These are phyloP conservation scores for Chaetomiaceae sp. DNA, from an alignment of 2,329 filamentous ascomycete species.

Conservation along the genomic window DNA sequence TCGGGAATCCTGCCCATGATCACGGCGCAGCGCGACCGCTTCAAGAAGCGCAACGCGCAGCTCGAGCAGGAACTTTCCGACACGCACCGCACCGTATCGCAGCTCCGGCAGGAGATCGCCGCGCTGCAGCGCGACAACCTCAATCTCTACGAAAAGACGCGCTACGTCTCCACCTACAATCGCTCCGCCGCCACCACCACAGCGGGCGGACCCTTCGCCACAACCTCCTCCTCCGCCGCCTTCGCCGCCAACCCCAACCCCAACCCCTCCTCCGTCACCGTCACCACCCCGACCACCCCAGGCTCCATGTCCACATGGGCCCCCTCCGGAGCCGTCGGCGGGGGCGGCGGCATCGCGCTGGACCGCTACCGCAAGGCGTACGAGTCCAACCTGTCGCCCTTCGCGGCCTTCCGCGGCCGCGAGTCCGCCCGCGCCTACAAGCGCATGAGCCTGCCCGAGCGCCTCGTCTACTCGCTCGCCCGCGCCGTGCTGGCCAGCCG, in stretches of 20 bases:
- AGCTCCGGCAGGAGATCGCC: constrained; percentile 82
- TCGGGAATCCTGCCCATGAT: constrained; percentile 96
- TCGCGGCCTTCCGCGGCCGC: constrained; percentile 89
- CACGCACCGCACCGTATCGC: constrained; percentile 72
- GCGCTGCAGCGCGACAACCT: constrained; percentile 94
- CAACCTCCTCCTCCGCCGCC: constrained; percentile 57
- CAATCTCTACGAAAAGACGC: constrained; percentile 92
- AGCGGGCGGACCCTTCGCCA: constrained; percentile 40
- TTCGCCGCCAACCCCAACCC: constrained; percentile 65
- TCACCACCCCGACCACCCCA: constrained; percentile 48
- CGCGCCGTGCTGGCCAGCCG: constrained; percentile 85
- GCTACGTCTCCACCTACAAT: constrained; percentile 92
- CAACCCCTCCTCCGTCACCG: constrained; percentile 65
- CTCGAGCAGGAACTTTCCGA: constrained; percentile 87
- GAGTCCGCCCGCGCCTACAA: constrained; percentile 88
- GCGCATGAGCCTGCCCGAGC: constrained; percentile 85
- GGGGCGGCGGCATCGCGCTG: constrained; percentile 62
- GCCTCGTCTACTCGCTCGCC: constrained; percentile 84
- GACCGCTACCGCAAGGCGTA: constrained; percentile 89
- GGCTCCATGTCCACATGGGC: too few relatives aligned
- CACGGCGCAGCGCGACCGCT: constrained; percentile 92
- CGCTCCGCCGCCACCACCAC: too few relatives aligned
- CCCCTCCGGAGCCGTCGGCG: constrained; percentile 41
- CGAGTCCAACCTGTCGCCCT: constrained; percentile 91
- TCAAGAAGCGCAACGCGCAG: constrained; percentile 91